Conservation (phyloP, 2,329 filamentous ascomycete genomes). For the Aspergillus sp. region DNA sequence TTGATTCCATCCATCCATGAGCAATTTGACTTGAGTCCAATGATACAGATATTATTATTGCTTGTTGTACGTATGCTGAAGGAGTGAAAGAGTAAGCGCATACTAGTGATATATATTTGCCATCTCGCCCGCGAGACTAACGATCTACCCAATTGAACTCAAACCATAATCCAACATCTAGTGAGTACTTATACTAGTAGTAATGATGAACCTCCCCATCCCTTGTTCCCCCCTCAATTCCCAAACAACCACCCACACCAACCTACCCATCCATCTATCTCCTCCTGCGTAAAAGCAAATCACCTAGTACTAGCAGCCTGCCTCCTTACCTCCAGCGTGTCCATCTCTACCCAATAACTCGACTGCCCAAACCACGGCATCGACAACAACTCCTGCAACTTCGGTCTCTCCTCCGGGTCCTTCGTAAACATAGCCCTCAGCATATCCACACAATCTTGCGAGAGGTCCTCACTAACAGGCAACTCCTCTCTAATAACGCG, state of each 20-base stretch:
- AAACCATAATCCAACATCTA: too few relatives aligned
- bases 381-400: constrained; percentile 17
- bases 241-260: too few relatives aligned
- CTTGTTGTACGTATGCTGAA: neutral
- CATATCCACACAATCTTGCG: constrained; percentile 35
- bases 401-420: constrained; percentile 25
- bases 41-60: neutral
- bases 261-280: too few relatives aligned
- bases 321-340: neutral
- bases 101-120: too few relatives aligned
- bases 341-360: too few relatives aligned
- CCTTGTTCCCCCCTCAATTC: too few relatives aligned
- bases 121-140: neutral
- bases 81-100: neutral
- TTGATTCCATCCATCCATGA: neutral
- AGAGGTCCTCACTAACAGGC: constrained; percentile 27
- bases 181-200: too few relatives aligned
- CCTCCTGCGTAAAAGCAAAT: too few relatives aligned
- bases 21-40: neutral
- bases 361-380: constrained; percentile 1
- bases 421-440: constrained; percentile 28
- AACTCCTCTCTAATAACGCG: constrained; percentile 14
- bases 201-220: too few relatives aligned
- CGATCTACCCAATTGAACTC: too few relatives aligned
- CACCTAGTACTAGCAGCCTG: too few relatives aligned